phyloP scores from a whole-genome alignment of 768 basidiomycete genomes.

The Suillus plorans region DNA sequence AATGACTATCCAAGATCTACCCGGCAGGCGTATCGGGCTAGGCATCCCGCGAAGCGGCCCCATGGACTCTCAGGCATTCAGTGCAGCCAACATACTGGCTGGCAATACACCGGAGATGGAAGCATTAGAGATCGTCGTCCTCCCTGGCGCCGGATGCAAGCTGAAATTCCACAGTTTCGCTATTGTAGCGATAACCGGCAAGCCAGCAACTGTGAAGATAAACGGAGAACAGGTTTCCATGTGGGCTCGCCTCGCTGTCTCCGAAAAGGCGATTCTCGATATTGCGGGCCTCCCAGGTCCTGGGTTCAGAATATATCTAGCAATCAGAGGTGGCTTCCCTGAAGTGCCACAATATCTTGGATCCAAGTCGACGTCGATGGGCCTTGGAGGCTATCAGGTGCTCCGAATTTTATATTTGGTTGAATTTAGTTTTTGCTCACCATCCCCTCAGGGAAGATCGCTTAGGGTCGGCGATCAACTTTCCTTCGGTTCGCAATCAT shows the following conservation, averaged over 20 bases:
- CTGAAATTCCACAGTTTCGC: constrained; percentile 50
- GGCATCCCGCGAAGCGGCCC: constrained; percentile 67
- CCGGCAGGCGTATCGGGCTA: constrained; percentile 49
- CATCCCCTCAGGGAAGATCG: constrained; percentile 44
- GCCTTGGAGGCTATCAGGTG: constrained; percentile 60
- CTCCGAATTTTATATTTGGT: constrained; percentile 6
- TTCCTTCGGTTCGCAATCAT: constrained; percentile 35
- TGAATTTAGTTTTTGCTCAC: constrained; percentile 10
- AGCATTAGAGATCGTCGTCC: constrained; percentile 52
- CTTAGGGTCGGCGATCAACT: constrained; percentile 53
- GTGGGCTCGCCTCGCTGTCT: constrained; percentile 52
- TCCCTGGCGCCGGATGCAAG: constrained; percentile 43
- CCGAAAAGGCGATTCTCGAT: constrained; percentile 41
- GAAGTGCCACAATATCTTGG: constrained; percentile 54
- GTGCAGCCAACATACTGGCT: constrained; percentile 56
- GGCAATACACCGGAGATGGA: constrained; percentile 52
- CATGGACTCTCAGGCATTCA: constrained; percentile 59
- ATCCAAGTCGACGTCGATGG: constrained; percentile 65
- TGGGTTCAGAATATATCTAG: constrained; percentile 58
- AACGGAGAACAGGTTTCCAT: constrained; percentile 37
- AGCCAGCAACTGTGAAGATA: constrained; percentile 40
- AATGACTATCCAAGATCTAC: constrained; percentile 57
- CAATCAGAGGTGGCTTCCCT: constrained; percentile 61
- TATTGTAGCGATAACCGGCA: constrained; percentile 59
- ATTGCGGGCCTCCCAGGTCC: constrained; percentile 30